phyloP scores from a whole-genome alignment of 495 filamentous ascomycete species.

The Venustampulla echinocandica region DNA sequence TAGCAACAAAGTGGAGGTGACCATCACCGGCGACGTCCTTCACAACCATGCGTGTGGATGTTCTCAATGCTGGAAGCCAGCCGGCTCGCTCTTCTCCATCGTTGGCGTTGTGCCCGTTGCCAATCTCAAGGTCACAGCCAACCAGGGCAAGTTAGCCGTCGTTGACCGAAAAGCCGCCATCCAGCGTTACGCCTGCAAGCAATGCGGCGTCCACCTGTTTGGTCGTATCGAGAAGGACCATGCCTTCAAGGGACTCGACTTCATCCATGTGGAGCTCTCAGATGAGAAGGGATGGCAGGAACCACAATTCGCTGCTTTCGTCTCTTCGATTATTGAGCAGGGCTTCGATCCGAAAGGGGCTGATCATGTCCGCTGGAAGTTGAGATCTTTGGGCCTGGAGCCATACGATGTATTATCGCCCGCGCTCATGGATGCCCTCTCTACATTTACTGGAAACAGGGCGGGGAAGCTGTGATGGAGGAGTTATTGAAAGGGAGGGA shows the following conservation, averaged over 20 bases:
- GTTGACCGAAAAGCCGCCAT: constrained; percentile 45
- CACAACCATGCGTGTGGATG: constrained; percentile 60
- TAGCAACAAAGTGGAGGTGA: constrained; percentile 39
- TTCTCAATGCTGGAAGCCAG: constrained; percentile 57
- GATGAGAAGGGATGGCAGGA: constrained; percentile 51
- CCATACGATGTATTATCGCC: constrained; percentile 49
- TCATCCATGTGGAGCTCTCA: constrained; percentile 51
- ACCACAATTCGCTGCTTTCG: constrained; percentile 54
- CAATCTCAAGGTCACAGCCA: constrained; percentile 38
- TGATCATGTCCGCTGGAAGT: constrained; percentile 38
- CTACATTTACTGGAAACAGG: constrained; percentile 33
- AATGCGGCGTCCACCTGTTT: constrained; percentile 48
- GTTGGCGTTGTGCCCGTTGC: constrained; percentile 45
- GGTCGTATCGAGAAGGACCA: constrained; percentile 53
- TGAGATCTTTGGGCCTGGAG: constrained; percentile 40
- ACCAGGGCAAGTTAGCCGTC: constrained; percentile 43
- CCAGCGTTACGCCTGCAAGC: constrained; percentile 47
- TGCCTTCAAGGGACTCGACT: constrained; percentile 53
- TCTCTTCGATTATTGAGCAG: constrained; percentile 53
- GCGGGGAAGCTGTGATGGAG: no score
- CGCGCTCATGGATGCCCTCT: constrained; percentile 49
- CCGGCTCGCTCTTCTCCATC: constrained; percentile 48
- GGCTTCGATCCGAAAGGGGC: constrained; percentile 45
- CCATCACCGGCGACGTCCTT: constrained; percentile 42
- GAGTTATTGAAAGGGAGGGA: no score